A percentile compares a stretch with the other conserved stretches of the same genome.
Evolutionary conservation across 805 yeast species (phyloP).

Genomic region (Starmera pachycereana): DNA sequence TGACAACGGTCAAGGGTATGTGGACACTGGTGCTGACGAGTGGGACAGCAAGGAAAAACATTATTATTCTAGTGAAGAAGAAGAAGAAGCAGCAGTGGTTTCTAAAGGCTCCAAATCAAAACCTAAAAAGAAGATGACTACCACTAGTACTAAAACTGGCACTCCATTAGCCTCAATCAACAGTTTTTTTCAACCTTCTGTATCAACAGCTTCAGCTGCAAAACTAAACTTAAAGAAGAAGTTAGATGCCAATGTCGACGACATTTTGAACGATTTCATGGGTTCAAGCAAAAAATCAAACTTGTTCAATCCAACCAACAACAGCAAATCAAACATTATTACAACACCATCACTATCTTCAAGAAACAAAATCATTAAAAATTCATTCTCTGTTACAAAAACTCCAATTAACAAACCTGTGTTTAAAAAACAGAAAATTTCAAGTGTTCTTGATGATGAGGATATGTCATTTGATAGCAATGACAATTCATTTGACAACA

Average conservation of each 20-base stretch:
- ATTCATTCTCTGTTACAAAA: constrained; percentile 17
- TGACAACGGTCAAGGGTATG: constrained; percentile 89
- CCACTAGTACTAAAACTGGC: too few relatives aligned
- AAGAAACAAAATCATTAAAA: constrained; percentile 16
- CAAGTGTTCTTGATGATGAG: constrained; percentile 20
- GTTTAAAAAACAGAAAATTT: constrained; percentile 11
- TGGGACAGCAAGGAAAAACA: constrained; percentile 55
- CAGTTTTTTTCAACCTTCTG: constrained; percentile 39
- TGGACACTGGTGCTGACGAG: constrained; percentile 87
- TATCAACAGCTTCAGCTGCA: constrained; percentile 7
- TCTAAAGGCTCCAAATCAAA: constrained; percentile 1
- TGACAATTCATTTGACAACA: constrained; percentile 15
- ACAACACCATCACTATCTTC: constrained; percentile 17
- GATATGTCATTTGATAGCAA: constrained; percentile 13
- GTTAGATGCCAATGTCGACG: constrained; percentile 51
- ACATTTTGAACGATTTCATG: constrained; percentile 51
- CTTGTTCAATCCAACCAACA: constrained; percentile 4
- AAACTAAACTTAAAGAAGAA: constrained; percentile 25
- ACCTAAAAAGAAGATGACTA: constrained; percentile 19
- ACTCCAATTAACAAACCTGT: constrained; percentile 12
- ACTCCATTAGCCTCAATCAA: constrained; percentile 32
- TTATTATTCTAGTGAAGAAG: constrained; percentile 48
- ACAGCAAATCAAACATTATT: constrained; percentile 1
- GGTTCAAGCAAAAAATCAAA: constrained; percentile 12
- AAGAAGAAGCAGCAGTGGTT: constrained; percentile 17